A percentile compares a stretch with the other conserved stretches of the same genome.
phyloP scores from a whole-genome alignment of 225 moss, liverwort and hornwort species.

The Neckera pumila region DNA sequence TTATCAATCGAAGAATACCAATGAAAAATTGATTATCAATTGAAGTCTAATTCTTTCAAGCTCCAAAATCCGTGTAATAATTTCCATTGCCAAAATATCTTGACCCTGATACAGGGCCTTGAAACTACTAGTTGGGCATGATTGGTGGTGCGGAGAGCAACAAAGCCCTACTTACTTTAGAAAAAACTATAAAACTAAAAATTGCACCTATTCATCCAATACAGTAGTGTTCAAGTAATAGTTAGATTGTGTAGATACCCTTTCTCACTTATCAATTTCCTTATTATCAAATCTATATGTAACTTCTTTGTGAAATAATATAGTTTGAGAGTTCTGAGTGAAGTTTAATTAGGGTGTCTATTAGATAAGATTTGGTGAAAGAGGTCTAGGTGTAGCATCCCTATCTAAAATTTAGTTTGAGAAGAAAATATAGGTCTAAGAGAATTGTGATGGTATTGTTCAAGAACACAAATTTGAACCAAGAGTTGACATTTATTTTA shows the following conservation, averaged over 20 bases:
- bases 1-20: background rate
- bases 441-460: background rate
- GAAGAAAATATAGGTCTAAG: background rate
- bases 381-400: background rate
- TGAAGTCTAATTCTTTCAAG: background rate
- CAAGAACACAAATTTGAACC: background rate
- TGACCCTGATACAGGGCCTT: fast-evolving
- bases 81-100: background rate
- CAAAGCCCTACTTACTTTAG: fast-evolving
- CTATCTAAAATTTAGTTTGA: background rate
- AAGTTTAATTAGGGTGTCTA: background rate
- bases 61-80: background rate
- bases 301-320: background rate
- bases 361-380: background rate
- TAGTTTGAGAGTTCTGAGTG: background rate
- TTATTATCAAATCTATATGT: background rate
- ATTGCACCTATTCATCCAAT: background rate
- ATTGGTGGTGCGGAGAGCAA: fast-evolving
- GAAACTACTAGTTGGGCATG: background rate
- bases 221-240: background rate
- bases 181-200: background rate
- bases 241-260: background rate
- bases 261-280: background rate
- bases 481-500: background rate
- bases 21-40: background rate